phyloP scores from a whole-genome alignment of 495 filamentous ascomycete genomes.

The Neohortaea acidophila region DNA sequence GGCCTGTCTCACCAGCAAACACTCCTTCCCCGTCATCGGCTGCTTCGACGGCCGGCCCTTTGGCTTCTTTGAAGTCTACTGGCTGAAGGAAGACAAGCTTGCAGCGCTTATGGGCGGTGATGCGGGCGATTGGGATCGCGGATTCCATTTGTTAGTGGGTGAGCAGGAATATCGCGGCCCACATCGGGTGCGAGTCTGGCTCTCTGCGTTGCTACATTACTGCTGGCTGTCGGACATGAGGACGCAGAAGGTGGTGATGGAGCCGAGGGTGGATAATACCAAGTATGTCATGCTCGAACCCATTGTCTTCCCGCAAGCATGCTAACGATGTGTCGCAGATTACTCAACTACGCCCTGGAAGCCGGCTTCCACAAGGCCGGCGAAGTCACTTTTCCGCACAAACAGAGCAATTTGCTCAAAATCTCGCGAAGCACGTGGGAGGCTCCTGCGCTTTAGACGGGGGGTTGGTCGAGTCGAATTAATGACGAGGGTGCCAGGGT shows the following conservation, averaged over 20 bases:
- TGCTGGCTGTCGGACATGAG: slow-evolving; percentile 64
- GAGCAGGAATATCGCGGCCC: slow-evolving; percentile 80
- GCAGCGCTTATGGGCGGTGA: slow-evolving; percentile 40
- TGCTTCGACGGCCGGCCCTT: slow-evolving; percentile 93
- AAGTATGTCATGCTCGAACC: slow-evolving; percentile 45
- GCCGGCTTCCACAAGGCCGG: slow-evolving; percentile 78
- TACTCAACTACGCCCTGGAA: slow-evolving; percentile 59
- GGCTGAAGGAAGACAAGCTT: slow-evolving; percentile 85
- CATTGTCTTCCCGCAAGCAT: not conserved
- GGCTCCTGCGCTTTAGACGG: no score
- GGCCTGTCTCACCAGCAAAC: slow-evolving; percentile 43
- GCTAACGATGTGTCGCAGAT: slow-evolving; percentile 33
- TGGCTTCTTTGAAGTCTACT: slow-evolving; percentile 96
- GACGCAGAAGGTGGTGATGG: slow-evolving; percentile 66
- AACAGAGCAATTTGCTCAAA: slow-evolving; percentile 77
- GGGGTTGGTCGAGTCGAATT: no score
- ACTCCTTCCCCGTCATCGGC: slow-evolving; percentile 84
- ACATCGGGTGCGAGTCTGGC: slow-evolving; percentile 61
- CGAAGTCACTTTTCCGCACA: slow-evolving; percentile 81
- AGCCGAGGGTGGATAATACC: slow-evolving; percentile 82
- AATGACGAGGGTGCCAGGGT: no score
- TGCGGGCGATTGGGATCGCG: slow-evolving; percentile 64
- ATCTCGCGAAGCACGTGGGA: slow-evolving; percentile 72
- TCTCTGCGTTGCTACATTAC: slow-evolving; percentile 73
- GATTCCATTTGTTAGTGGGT: slow-evolving; percentile 75